Evolutionary conservation across 345 rosid species (phyloP), one percentile per base, ranked within the genome.

Genomic region (Sisymbrium altissimum): DNA sequence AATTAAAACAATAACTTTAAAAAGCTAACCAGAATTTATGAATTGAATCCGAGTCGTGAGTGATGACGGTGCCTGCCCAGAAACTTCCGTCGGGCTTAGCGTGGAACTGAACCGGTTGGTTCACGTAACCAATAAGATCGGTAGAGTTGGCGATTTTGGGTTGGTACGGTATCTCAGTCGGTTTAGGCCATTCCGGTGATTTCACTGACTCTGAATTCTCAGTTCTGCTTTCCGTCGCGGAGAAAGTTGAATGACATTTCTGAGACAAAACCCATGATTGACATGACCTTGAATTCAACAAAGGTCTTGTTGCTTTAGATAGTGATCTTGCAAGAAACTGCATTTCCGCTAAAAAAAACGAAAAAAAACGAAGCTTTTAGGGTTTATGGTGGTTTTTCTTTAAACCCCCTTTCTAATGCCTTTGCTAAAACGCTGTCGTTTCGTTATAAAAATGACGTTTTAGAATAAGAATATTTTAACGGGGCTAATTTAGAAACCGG

Each of bases 121-220:
- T 63, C 56, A 89, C 75, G 60, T 67, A 78, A 12, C 92, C 96
- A 30, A 81, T 81, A 45, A 89, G 68, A 66, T 77, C 73, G 8
- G 86, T 69, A 3, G 86, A 83, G 36, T 89, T 89, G 5, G 86
- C 79, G 49, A 82, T 89, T 83, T 87, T 86, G 23, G 86, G 67
- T 73, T 89, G 96, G 72, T 81, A 89, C 10, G 92, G 92, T 38
- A 89, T 81, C 76, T 68, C 82, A 40, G 44, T 60, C 35, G 96
- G 96, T 76, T 75, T 84, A 25, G 84, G 84, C 81, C 78, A 75
- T n/a, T 78, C 81, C 5, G 46, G 5, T 3, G 55, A 33, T 4
- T 36, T 50, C 59, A 3, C 36, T n/a, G 67, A 32, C 36, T 45
- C 36, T 11, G 68, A 64, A 19, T 73, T 15, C 49, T 46, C 30